phyloP scores from a whole-genome alignment of 139 green algal genomes.

The Coccomyxa sp. region DNA sequence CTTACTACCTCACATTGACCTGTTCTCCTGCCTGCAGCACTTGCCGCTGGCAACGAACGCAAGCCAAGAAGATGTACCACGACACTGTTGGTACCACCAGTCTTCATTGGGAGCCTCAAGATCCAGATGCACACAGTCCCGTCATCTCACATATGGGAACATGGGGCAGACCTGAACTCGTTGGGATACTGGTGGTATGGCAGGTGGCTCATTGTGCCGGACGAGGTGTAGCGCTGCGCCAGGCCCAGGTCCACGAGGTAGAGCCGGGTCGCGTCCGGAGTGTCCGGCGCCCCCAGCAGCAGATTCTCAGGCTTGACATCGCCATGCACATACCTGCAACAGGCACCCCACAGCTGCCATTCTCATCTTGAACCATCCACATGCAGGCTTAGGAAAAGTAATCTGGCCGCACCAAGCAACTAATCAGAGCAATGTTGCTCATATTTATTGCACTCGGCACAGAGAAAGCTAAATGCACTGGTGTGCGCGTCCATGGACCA shows the following conservation, averaged over 20 bases:
- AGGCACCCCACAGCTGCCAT: neutral
- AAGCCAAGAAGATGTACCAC: no score
- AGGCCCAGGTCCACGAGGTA: slow-evolving; percentile 95
- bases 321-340: slow-evolving; percentile 87
- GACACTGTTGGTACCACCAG: no score
- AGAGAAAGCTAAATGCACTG: neutral
- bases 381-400: neutral
- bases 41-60: no score
- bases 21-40: no score
- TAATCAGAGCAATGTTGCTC: neutral
- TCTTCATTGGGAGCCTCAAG: no score
- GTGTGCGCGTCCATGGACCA: no score
- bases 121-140: no score
- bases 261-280: slow-evolving; percentile 80
- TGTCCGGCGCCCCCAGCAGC: slow-evolving; percentile 76
- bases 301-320: slow-evolving; percentile 99
- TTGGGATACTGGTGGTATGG: slow-evolving; percentile 96
- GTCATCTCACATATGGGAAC: no score
- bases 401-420: neutral
- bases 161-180: slow-evolving; percentile 68
- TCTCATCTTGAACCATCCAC: neutral
- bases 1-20: no score
- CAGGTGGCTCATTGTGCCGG: slow-evolving; percentile 69
- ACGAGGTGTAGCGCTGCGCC: slow-evolving; percentile 13
- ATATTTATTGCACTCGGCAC: no score